Base-by-base conservation (phyloP, 257 asterid genomes). In the Solanum dulcamara region DNA sequence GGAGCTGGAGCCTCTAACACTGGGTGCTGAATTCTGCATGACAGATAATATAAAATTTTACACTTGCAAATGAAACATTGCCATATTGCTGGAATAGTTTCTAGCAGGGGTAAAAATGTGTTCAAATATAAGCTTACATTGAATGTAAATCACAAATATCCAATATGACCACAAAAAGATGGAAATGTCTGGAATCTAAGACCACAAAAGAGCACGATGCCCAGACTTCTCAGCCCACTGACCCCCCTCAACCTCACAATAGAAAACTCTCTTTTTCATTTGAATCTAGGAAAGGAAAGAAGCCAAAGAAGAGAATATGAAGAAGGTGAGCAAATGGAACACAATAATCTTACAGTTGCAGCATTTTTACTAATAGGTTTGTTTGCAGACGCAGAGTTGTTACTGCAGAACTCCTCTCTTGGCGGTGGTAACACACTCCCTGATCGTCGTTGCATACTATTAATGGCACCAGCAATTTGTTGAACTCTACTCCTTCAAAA, bases 341-440 rank as follows among this genome's bases (percentile, higher is more conserved):
- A 71, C 88, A 84, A 86, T 85, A 62, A 83, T 81, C 97, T 93
- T 92, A 95, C 99, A 92, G 85, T 90, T 91, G 97, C 85, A 86
- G 90, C 57, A 85, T 89, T 72, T 93, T 92, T 93, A 89, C 87
- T 82, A 83, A 85, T 87, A 85, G 95, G 93, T 90, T 93, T 94
- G 84, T 81, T 95, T 3, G 92, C 77, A 88, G 94, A 88, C 81
- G 94, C 85, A 72, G 91, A 66, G 85, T 86, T 75, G 89, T 88
- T 90, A 92, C 84, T 91, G 93, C 82, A 87, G 91, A 89, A 94
- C 60, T 93, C 98, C 88, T 96, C 98, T 46, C 90, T 91, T n/a
- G 99, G 97, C 30, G 99, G 91, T 77, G 99, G 99, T 85, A 96
- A 89, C 72, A 89, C 89, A 86, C 87, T 92, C 85, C 99, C 99